Conservation (phyloP, 2,329 filamentous ascomycete genomes). For the Zymoseptoria tritici region DNA sequence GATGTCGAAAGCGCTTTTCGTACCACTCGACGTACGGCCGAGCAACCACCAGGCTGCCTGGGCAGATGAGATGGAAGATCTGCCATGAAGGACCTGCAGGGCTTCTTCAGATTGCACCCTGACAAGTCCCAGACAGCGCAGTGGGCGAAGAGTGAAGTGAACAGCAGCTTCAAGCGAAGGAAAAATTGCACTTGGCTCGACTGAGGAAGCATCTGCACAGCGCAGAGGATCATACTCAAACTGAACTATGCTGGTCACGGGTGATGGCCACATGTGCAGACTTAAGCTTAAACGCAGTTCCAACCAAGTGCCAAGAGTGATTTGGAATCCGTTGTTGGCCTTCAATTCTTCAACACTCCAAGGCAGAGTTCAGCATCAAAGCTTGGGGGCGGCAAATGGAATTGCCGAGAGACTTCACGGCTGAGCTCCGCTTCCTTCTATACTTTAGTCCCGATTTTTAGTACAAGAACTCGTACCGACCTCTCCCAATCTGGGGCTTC, state of each 20-base stretch:
- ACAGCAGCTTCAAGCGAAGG: background rate
- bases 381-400: background rate
- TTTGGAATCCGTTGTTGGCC: background rate
- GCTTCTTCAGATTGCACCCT: background rate
- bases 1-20: background rate
- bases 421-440: background rate
- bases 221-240: background rate
- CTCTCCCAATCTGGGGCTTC: background rate
- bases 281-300: background rate
- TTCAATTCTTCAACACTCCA: background rate
- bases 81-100: no score
- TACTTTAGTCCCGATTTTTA: background rate
- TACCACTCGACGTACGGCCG: background rate
- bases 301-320: background rate
- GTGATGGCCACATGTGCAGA: background rate
- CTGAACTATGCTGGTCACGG: background rate
- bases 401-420: no score
- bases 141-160: background rate
- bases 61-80: no score
- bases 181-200: background rate
- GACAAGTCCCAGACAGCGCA: background rate
- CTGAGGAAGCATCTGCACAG: background rate
- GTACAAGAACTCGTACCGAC: background rate
- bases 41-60: background rate
- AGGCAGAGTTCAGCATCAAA: background rate